Evolutionary conservation across 139 green algal genomes (phyloP), one percentile per base, ranked within the genome.

Genomic region (Auxenochlorella protothecoides): DNA sequence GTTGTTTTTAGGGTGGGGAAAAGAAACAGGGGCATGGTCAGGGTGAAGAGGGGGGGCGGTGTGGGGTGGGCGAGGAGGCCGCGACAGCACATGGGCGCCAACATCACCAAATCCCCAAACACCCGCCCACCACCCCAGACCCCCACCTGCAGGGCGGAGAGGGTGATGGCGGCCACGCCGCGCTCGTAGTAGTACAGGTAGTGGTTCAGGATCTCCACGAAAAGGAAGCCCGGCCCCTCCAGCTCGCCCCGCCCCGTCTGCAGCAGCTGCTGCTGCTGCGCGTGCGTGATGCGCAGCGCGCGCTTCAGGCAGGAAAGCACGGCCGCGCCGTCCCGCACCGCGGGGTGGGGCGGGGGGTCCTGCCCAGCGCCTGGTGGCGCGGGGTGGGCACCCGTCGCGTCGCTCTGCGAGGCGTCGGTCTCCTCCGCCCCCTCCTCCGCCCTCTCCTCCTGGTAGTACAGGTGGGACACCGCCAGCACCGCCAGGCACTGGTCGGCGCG

Each of bases 401-500:
- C 65, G 11, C 11, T 11, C 65, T 71, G 66, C 11, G 8, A 8
- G 55, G 10, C 55, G 8, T 65, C 66, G 6, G 55, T 15, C 16
- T 65, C 66, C 5, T 71, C 55, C 27, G 27, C 27, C 27, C 27
- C 27, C 27, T 44, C 27, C 27, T 1, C 61, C 8, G 65, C 61
- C 13, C 14, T 56, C 11, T 66, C 72, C 9, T 85, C 76, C 75
- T 92, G 87, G 91, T 91, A 97, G 73, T 90, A 92, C 2, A 98
- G 78, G 78, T 93, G 89, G 4, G 87, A 81, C 67, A 88, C 92
- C 5, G 84, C 68, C 55, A 82, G 87, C 55, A 95, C 84, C 8
- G 91, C 91, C 51, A 78, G 73, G 81, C 90, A 97, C 81, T 98
- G 93, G 82, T 98, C 94, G 3, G 81, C 66, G 14, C 90, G 91